phyloP scores from a whole-genome alignment of 1,284 basidiomycete genomes.

The Papiliotrema laurentii region DNA sequence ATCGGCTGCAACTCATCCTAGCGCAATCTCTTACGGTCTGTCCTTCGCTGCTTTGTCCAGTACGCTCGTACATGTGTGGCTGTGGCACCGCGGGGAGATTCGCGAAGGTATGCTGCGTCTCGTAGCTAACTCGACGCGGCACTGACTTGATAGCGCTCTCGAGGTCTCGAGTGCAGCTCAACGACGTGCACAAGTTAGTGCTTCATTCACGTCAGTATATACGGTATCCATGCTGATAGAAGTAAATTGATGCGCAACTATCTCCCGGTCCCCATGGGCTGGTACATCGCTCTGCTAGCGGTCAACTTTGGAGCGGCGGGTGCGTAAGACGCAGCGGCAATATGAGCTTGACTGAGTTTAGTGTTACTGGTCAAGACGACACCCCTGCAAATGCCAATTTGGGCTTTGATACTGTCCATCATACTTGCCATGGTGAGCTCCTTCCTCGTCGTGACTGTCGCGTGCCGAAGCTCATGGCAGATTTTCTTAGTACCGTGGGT shows the following conservation, averaged over 20 bases:
- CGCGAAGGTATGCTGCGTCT: slow-evolving; percentile 29
- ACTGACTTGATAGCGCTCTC: slow-evolving; percentile 34
- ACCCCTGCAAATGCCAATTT: slow-evolving; percentile 52
- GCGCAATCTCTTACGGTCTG: slow-evolving; percentile 47
- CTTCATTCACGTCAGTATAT: background rate
- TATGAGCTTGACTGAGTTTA: slow-evolving; percentile 6
- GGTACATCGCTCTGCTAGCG: slow-evolving; percentile 42
- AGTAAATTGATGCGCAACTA: slow-evolving; percentile 47
- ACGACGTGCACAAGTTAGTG: slow-evolving; percentile 48
- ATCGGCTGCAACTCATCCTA: slow-evolving; percentile 9
- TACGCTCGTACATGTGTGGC: slow-evolving; percentile 51
- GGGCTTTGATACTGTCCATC: slow-evolving; percentile 51
- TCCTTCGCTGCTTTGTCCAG: slow-evolving; percentile 52
- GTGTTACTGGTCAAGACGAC: slow-evolving; percentile 49
- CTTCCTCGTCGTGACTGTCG: background rate
- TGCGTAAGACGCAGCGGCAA: slow-evolving; percentile 9
- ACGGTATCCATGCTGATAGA: background rate
- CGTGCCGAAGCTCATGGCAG: slow-evolving; percentile 13
- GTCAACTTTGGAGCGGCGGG: slow-evolving; percentile 42
- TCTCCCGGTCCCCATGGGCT: slow-evolving; percentile 39
- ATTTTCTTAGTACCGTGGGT: slow-evolving; percentile 44
- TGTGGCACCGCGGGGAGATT: slow-evolving; percentile 54
- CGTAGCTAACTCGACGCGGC: background rate
- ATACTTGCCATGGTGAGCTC: slow-evolving; percentile 44
- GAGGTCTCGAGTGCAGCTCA: slow-evolving; percentile 29